Conservation (phyloP, 2,329 filamentous ascomycete species). For the Fusarium dimerum region DNA sequence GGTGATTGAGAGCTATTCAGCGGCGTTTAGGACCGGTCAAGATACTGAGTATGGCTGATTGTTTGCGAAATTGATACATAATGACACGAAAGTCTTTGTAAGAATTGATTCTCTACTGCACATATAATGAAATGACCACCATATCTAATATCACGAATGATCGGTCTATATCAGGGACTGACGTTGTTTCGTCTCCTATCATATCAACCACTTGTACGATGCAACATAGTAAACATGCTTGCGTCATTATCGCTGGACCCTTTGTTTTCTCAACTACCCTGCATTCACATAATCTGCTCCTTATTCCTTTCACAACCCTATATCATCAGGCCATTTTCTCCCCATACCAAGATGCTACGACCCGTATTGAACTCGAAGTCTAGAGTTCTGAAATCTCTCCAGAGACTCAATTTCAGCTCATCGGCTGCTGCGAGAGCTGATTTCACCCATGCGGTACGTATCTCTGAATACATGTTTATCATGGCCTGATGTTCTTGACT, state of each 20-base stretch:
- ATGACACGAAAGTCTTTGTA: too few relatives aligned
- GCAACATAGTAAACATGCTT: not conserved
- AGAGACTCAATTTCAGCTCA: conserved; percentile 38
- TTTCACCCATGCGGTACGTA: conserved; percentile 48
- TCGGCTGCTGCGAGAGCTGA: conserved; percentile 37
- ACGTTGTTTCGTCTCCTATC: not conserved
- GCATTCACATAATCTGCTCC: not conserved
- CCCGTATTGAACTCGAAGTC: conserved; percentile 1
- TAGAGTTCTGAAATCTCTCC: not conserved
- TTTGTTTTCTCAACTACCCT: not conserved
- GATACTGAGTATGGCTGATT: not conserved
- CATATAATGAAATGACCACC: too few relatives aligned
- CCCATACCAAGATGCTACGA: conserved; percentile 15
- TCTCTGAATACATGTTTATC: conserved; percentile 1
- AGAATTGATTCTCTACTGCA: too few relatives aligned
- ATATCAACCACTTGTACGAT: not conserved
- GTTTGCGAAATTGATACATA: not conserved
- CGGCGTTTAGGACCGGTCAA: not conserved
- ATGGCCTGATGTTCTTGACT: conserved; percentile 3
- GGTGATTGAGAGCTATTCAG: not conserved
- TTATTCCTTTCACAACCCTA: conserved; percentile 3
- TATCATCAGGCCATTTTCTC: not conserved
- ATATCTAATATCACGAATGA: too few relatives aligned
- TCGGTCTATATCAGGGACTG: too few relatives aligned
- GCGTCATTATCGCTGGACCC: conserved; percentile 2